Evolutionary conservation across 2,329 filamentous ascomycete genomes (phyloP).

Genomic region (Aspergillus melleus): DNA sequence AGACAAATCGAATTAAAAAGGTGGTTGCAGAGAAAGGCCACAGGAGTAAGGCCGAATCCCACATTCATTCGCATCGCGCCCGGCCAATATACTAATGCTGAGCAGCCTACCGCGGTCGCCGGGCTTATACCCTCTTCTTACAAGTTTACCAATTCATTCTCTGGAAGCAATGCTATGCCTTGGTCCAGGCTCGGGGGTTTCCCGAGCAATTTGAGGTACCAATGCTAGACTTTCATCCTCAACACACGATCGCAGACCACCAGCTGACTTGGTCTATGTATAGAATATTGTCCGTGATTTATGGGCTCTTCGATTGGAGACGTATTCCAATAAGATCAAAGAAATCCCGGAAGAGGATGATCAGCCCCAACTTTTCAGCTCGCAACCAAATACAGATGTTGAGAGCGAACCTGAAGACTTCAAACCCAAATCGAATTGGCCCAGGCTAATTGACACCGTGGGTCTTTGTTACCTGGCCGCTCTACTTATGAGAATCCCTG

Average conservation of each 20-base stretch:
- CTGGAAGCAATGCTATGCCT: conserved; percentile 74
- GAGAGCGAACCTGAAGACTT: conserved; percentile 39
- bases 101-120: conserved; percentile 58
- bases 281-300: conserved; percentile 72
- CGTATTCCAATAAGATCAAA: conserved; percentile 50
- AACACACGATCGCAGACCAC: background rate
- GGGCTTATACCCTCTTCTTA: conserved; percentile 75
- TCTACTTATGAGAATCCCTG: conserved; percentile 71
- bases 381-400: conserved; percentile 54
- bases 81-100: conserved; percentile 48
- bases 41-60: conserved; percentile 39
- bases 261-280: conserved; percentile 12
- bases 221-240: background rate
- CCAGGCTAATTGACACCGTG: conserved; percentile 72
- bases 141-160: conserved; percentile 83
- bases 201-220: conserved; percentile 70
- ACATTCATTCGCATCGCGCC: background rate
- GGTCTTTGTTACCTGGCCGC: conserved; percentile 78
- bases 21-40: conserved; percentile 54
- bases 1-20: conserved; percentile 57
- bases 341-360: conserved; percentile 36
- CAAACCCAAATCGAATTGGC: conserved; percentile 48
- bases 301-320: conserved; percentile 73
- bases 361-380: conserved; percentile 58
- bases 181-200: conserved; percentile 67